Conservation (phyloP, 768 basidiomycete species). For the Dentipellis fragilis region DNA sequence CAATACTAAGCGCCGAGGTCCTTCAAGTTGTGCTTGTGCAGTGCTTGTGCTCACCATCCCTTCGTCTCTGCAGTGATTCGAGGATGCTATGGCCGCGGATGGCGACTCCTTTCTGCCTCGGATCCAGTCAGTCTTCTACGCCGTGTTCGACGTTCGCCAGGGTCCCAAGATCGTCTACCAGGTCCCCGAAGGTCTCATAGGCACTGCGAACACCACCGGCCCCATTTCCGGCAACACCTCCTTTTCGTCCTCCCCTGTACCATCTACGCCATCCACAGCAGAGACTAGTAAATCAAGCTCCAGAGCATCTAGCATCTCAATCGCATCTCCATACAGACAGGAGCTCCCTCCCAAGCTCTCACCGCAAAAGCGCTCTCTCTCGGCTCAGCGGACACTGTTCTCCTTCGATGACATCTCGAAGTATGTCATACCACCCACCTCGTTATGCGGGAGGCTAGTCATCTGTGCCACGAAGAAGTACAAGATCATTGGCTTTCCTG, state of each 20-base stretch:
- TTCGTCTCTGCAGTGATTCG: not conserved
- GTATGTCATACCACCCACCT: constrained; percentile 85
- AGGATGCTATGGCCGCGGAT: constrained; percentile 28
- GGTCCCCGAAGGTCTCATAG: constrained; percentile 87
- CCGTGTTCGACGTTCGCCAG: constrained; percentile 76
- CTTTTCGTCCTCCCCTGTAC: constrained; percentile 24
- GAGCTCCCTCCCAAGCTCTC: constrained; percentile 29
- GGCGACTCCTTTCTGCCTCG: constrained; percentile 67
- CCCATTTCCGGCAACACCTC: constrained; percentile 13
- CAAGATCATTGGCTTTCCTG: constrained; percentile 88
- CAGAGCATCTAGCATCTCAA: constrained; percentile 36
- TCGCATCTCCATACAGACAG: constrained; percentile 33
- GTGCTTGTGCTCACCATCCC: too few relatives aligned
- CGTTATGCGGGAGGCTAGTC: constrained; percentile 81
- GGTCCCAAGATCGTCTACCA: constrained; percentile 90
- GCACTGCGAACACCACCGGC: constrained; percentile 17
- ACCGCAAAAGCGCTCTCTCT: constrained; percentile 27
- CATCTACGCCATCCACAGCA: constrained; percentile 20
- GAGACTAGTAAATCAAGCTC: constrained; percentile 30
- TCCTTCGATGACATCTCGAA: constrained; percentile 87
- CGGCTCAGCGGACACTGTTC: constrained; percentile 53
- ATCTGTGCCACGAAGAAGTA: constrained; percentile 74
- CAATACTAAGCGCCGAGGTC: not conserved
- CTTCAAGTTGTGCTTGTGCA: too few relatives aligned
- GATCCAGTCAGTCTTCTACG: constrained; percentile 87